Evolutionary conservation across 352 stramenopile genomes (phyloP).

Genomic region (Phytophthora citricola): DNA sequence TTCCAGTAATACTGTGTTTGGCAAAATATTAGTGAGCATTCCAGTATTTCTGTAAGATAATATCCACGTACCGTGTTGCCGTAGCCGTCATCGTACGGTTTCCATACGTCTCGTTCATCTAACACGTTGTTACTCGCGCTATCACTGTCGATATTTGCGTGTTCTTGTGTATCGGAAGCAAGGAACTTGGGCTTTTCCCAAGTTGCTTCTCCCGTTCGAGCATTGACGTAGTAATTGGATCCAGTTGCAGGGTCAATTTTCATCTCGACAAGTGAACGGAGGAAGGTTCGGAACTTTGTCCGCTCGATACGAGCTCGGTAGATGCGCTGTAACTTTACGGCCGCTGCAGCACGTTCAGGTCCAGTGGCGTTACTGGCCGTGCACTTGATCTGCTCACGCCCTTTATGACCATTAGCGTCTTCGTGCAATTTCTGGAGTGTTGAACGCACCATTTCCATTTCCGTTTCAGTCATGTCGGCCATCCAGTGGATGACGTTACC

Average conservation of each 20-base stretch:
- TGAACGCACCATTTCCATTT: slow-evolving; percentile 64
- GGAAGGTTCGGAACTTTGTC: slow-evolving; percentile 62
- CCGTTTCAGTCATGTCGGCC: slow-evolving; percentile 56
- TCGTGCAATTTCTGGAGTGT: slow-evolving; percentile 53
- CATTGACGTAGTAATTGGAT: slow-evolving; percentile 68
- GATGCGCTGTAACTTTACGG: slow-evolving; percentile 73
- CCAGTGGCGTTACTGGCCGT: slow-evolving; percentile 69
- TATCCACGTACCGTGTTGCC: slow-evolving; percentile 57
- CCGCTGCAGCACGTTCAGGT: slow-evolving; percentile 61
- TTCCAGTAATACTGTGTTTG: slow-evolving; percentile 77
- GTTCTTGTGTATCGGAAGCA: neutral
- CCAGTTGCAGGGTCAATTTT: slow-evolving; percentile 53
- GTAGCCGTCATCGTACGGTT: slow-evolving; percentile 63
- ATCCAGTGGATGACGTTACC: slow-evolving; percentile 49
- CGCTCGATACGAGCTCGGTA: slow-evolving; percentile 71
- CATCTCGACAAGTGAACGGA: slow-evolving; percentile 64
- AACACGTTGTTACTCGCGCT: slow-evolving; percentile 12
- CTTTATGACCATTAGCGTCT: slow-evolving; percentile 13
- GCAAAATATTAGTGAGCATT: neutral
- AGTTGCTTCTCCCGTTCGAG: slow-evolving; percentile 61
- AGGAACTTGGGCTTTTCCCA: slow-evolving; percentile 59
- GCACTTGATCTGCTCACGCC: slow-evolving; percentile 31
- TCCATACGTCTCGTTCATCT: slow-evolving; percentile 46
- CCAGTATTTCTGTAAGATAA: too few relatives aligned
- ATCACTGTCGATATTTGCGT: neutral